phyloP scores from a whole-genome alignment of 2,329 filamentous ascomycete genomes.

The Periconia sp. region DNA sequence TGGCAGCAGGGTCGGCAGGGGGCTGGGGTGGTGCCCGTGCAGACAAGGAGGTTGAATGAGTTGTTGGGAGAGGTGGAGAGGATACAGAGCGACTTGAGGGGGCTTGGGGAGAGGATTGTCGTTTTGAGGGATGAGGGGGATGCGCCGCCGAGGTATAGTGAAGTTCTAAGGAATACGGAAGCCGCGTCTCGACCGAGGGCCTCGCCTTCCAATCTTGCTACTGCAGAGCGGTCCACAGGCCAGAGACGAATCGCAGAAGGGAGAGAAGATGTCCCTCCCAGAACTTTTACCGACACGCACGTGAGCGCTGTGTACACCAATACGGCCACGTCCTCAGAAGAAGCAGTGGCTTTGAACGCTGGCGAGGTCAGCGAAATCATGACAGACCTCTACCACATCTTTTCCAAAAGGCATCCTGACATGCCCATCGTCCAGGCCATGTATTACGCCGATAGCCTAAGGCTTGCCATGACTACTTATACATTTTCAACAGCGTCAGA shows the following conservation, averaged over 20 bases:
- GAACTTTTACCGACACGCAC: neutral
- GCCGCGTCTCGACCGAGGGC: neutral
- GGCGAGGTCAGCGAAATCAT: neutral
- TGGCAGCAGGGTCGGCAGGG: no score
- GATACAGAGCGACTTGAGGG: neutral
- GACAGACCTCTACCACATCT: neutral
- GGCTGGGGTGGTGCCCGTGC: no score
- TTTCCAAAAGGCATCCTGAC: neutral
- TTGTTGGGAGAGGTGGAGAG: neutral
- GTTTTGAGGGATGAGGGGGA: neutral
- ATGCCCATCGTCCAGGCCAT: neutral
- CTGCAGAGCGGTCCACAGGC: neutral
- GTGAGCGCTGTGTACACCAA: neutral
- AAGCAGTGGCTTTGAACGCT: neutral
- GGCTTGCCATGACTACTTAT: neutral
- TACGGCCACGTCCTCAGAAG: neutral
- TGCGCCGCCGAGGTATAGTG: neutral
- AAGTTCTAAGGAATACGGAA: neutral
- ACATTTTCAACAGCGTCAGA: no score
- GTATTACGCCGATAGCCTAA: neutral
- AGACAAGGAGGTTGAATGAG: neutral
- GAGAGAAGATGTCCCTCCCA: neutral
- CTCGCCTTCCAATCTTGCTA: neutral
- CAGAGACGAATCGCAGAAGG: neutral
- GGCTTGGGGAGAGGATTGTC: neutral